These are phyloP conservation scores for Cutaneotrichosporon mucoides DNA, from an alignment of 1,284 basidiomycete species.

Conservation along the genomic window DNA sequence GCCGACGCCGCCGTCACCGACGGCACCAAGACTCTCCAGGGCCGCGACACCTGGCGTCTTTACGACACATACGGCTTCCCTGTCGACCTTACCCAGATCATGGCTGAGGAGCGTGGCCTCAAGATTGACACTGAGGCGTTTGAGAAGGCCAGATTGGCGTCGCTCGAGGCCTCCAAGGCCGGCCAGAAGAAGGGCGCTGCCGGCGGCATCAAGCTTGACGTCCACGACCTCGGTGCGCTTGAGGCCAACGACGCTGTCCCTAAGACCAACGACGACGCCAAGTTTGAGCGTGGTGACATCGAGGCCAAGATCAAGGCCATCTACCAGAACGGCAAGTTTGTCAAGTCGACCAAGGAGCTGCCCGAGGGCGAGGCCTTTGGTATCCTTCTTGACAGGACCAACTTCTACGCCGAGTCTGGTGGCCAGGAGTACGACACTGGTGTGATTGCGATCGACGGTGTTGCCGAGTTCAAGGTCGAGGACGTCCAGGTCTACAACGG, in stretches of 20 bases:
- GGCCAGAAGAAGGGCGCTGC: slow-evolving; percentile 62
- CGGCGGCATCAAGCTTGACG: slow-evolving; percentile 82
- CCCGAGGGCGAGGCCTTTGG: slow-evolving; percentile 68
- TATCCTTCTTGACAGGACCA: slow-evolving; percentile 86
- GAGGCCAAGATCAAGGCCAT: slow-evolving; percentile 76
- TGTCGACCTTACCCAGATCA: slow-evolving; percentile 90
- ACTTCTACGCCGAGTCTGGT: slow-evolving; percentile 96
- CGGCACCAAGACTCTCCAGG: slow-evolving; percentile 67
- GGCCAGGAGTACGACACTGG: slow-evolving; percentile 98
- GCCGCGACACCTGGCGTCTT: slow-evolving; percentile 92
- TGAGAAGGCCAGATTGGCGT: slow-evolving; percentile 79
- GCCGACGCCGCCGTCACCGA: slow-evolving; percentile 65
- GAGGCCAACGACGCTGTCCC: slow-evolving; percentile 77
- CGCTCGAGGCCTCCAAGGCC: slow-evolving; percentile 87
- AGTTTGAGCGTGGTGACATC: slow-evolving; percentile 82
- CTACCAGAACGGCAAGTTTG: slow-evolving; percentile 76
- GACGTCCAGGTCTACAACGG: slow-evolving; percentile 86
- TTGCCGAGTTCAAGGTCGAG: slow-evolving; percentile 86
- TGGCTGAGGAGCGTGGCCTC: slow-evolving; percentile 92
- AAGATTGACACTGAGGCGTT: slow-evolving; percentile 85
- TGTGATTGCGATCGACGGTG: slow-evolving; percentile 85
- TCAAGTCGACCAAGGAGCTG: slow-evolving; percentile 63
- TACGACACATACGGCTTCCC: slow-evolving; percentile 99
- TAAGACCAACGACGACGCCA: slow-evolving; percentile 88
- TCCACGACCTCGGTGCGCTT: slow-evolving; percentile 85